Conservation (phyloP, 805 yeast genomes). For the Wickerhamiella azyma region DNA sequence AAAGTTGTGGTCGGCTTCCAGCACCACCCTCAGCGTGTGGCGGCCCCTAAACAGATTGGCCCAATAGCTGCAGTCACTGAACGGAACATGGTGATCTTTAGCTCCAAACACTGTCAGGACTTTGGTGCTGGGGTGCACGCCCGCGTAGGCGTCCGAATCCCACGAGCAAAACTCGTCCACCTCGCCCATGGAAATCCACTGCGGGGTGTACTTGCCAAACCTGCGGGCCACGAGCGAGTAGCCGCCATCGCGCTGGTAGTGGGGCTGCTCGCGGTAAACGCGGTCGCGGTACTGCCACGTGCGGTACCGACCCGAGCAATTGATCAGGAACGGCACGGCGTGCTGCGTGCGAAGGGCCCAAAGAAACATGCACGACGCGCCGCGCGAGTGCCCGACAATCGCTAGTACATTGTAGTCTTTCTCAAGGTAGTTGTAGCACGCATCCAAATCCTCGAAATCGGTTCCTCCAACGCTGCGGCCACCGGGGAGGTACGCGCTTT, state of each 20-base stretch:
- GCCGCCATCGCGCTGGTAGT: constrained; percentile 25
- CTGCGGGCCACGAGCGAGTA: constrained; percentile 30
- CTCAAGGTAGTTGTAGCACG: constrained; percentile 29
- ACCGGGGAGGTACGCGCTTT: constrained; percentile 39
- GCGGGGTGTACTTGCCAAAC: constrained; percentile 33
- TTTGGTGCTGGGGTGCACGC: constrained; percentile 28
- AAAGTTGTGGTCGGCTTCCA: constrained; percentile 70
- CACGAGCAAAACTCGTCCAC: constrained; percentile 30
- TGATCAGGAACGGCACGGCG: constrained; percentile 50
- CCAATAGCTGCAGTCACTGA: constrained; percentile 44
- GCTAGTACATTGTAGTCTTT: constrained; percentile 35
- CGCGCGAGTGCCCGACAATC: constrained; percentile 70
- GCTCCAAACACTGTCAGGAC: constrained; percentile 62
- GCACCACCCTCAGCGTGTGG: constrained; percentile 43
- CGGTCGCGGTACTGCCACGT: constrained; percentile 8
- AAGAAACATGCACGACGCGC: constrained; percentile 56
- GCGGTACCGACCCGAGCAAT: constrained; percentile 58
- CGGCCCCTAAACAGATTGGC: constrained; percentile 46
- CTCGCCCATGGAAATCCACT: constrained; percentile 33
- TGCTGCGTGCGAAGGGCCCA: constrained; percentile 40
- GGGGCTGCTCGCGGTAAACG: constrained; percentile 1
- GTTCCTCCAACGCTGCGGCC: constrained; percentile 46
- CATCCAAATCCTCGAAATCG: constrained; percentile 56
- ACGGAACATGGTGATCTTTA: constrained; percentile 51
- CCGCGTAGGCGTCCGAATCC: background rate